Conservation (phyloP, 495 filamentous ascomycete genomes). For the Lepidopterella palustris region DNA sequence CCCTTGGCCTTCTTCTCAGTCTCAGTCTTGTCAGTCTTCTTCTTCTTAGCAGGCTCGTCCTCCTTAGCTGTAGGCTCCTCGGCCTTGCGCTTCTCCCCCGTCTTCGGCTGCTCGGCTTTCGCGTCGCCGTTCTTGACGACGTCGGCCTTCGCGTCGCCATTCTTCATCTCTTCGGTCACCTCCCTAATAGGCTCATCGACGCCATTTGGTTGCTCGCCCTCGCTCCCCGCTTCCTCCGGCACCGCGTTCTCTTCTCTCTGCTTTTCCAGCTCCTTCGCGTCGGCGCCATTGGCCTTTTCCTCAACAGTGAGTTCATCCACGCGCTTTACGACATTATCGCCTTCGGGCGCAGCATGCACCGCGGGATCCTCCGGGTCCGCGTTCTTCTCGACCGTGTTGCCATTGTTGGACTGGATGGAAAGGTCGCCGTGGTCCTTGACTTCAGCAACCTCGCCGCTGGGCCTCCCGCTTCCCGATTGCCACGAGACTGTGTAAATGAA, state of each 20-base stretch:
- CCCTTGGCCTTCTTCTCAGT: conserved; percentile 37
- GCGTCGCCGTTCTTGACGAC: conserved; percentile 21
- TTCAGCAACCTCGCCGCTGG: conserved; percentile 52
- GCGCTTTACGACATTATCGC: conserved; percentile 60
- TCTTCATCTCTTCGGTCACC: conserved; percentile 20
- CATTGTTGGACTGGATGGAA: conserved; percentile 51
- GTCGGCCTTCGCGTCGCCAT: conserved; percentile 23
- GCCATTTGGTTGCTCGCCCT: conserved; percentile 18
- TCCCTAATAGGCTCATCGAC: conserved; percentile 4
- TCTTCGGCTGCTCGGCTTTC: conserved; percentile 21
- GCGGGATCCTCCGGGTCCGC: conserved; percentile 52
- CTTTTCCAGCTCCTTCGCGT: conserved; percentile 27
- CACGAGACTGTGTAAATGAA: conserved; percentile 45
- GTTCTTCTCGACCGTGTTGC: conserved; percentile 57
- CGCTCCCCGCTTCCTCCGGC: conserved; percentile 7
- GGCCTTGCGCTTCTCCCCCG: conserved; percentile 27
- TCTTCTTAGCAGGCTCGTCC: conserved; percentile 34
- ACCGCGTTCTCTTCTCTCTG: conserved; percentile 34
- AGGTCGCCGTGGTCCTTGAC: conserved; percentile 52
- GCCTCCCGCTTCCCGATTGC: conserved; percentile 49
- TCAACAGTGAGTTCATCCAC: conserved; percentile 45
- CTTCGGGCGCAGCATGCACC: conserved; percentile 48
- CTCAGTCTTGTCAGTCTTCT: conserved; percentile 34
- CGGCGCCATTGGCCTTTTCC: conserved; percentile 25
- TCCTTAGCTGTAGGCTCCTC: conserved; percentile 13